Evolutionary conservation across 2,329 filamentous ascomycete species (phyloP).

Genomic region (Huntiella savannae): DNA sequence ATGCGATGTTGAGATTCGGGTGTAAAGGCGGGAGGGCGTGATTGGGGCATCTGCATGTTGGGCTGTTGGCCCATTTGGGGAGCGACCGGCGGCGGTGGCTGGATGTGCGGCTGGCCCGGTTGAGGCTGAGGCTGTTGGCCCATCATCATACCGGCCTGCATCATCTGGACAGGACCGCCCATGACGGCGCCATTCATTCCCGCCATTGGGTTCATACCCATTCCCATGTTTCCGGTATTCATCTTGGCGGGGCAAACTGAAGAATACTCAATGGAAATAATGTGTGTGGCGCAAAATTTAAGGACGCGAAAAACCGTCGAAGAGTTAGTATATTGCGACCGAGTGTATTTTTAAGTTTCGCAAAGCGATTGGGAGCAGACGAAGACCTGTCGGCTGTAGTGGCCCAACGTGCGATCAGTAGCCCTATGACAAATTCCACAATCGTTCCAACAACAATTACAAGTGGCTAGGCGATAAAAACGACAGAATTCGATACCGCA

Average conservation of each 20-base stretch:
- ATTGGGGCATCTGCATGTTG: constrained; percentile 18
- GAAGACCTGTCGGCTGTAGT: no score
- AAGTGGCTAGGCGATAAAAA: no score
- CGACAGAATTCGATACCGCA: no score
- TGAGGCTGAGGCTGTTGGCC: constrained; percentile 18
- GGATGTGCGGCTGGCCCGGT: constrained; percentile 15
- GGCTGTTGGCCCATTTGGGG: constrained; percentile 6
- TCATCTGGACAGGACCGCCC: constrained; percentile 15
- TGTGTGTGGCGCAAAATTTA: no score
- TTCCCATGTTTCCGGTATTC: constrained; percentile 39
- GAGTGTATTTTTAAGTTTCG: no score
- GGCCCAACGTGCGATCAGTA: no score
- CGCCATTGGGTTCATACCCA: constrained; percentile 51
- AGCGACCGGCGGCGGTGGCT: not conserved
- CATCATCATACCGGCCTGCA: constrained; percentile 3
- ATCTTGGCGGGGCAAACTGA: constrained; percentile 18
- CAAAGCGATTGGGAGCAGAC: no score
- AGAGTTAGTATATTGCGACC: no score
- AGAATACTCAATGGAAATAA: no score
- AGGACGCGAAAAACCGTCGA: no score
- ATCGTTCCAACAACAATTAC: not conserved
- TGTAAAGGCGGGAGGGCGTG: constrained; percentile 11
- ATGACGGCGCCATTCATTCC: constrained; percentile 51
- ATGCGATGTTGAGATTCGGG: constrained; percentile 31
- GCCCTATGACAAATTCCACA: not conserved